phyloP scores from a whole-genome alignment of 1,284 basidiomycete genomes.

The Termitomyces sp. region DNA sequence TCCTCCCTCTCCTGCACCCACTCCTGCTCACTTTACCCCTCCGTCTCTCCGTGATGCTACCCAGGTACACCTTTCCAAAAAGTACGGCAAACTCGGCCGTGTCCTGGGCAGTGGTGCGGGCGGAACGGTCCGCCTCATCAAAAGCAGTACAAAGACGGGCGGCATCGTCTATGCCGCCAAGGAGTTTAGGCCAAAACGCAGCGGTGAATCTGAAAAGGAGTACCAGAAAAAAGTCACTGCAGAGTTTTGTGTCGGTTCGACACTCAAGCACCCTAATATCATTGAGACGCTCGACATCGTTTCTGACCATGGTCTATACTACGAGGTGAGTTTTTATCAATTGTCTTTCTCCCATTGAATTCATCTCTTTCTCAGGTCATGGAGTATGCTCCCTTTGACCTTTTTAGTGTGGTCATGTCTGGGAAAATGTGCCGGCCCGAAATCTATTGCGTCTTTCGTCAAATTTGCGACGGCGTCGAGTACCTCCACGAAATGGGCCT shows the following conservation, averaged over 20 bases:
- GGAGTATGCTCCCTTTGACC: slow-evolving; percentile 98
- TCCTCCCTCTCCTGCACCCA: slow-evolving; percentile 22
- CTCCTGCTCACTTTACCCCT: slow-evolving; percentile 8
- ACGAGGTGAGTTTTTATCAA: slow-evolving; percentile 64
- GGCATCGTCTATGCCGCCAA: slow-evolving; percentile 92
- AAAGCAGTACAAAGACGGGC: slow-evolving; percentile 75
- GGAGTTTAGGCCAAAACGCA: slow-evolving; percentile 88
- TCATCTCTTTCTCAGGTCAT: slow-evolving; percentile 65
- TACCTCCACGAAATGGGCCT: slow-evolving; percentile 97
- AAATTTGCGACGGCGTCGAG: slow-evolving; percentile 97
- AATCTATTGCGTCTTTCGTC: slow-evolving; percentile 98
- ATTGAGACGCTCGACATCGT: slow-evolving; percentile 99
- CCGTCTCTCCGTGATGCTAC: slow-evolving; percentile 22
- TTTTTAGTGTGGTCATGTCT: slow-evolving; percentile 99
- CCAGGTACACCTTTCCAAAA: slow-evolving; percentile 91
- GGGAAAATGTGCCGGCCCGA: slow-evolving; percentile 97
- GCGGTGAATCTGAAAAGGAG: slow-evolving; percentile 89
- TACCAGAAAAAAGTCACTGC: slow-evolving; percentile 99
- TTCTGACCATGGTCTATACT: slow-evolving; percentile 95
- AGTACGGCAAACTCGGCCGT: slow-evolving; percentile 99
- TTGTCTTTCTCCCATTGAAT: slow-evolving; percentile 12
- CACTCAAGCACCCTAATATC: slow-evolving; percentile 93
- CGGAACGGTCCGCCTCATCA: slow-evolving; percentile 95
- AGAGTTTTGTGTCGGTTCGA: slow-evolving; percentile 96
- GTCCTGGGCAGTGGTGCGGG: slow-evolving; percentile 95